Conservation (phyloP, 2,329 filamentous ascomycete genomes). For the Anthostomella pinea region DNA sequence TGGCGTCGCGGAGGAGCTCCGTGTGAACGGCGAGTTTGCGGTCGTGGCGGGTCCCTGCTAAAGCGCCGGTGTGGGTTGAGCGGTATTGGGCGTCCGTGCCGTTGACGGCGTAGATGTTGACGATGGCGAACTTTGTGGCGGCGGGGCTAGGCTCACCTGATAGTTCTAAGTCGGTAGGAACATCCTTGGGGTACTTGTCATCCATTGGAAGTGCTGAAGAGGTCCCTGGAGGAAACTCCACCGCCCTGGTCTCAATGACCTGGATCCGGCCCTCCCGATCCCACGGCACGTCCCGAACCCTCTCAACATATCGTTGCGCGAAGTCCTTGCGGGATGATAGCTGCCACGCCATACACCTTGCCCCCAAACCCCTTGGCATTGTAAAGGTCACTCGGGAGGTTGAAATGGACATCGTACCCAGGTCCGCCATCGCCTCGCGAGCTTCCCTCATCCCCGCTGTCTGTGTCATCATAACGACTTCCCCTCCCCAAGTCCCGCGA, state of each 20-base stretch:
- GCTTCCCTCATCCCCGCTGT: background rate
- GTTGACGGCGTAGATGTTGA: slow-evolving; percentile 54
- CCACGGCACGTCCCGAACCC: slow-evolving; percentile 43
- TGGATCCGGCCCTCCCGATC: slow-evolving; percentile 50
- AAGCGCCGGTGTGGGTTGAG: slow-evolving; percentile 38
- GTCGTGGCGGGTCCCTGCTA: slow-evolving; percentile 47
- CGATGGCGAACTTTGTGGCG: slow-evolving; percentile 39
- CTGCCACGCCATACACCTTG: slow-evolving; percentile 51
- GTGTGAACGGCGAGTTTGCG: slow-evolving; percentile 48
- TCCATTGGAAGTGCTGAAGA: background rate
- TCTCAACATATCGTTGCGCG: slow-evolving; percentile 22
- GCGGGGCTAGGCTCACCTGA: no score
- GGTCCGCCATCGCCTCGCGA: slow-evolving; percentile 26
- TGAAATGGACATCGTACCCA: slow-evolving; percentile 42
- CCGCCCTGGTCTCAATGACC: slow-evolving; percentile 38
- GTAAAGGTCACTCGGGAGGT: slow-evolving; percentile 44
- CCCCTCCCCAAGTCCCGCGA: no score
- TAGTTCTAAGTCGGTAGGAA: no score
- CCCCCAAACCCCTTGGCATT: slow-evolving; percentile 50
- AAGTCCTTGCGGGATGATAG: slow-evolving; percentile 47
- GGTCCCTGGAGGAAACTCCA: slow-evolving; percentile 2
- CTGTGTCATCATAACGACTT: no score
- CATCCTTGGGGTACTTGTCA: no score
- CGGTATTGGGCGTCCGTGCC: slow-evolving; percentile 47
- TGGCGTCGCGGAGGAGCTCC: slow-evolving; percentile 42